These are phyloP conservation scores for Boletus pseudo-olivaceus DNA, from an alignment of 768 basidiomycete genomes.

Conservation along the genomic window DNA sequence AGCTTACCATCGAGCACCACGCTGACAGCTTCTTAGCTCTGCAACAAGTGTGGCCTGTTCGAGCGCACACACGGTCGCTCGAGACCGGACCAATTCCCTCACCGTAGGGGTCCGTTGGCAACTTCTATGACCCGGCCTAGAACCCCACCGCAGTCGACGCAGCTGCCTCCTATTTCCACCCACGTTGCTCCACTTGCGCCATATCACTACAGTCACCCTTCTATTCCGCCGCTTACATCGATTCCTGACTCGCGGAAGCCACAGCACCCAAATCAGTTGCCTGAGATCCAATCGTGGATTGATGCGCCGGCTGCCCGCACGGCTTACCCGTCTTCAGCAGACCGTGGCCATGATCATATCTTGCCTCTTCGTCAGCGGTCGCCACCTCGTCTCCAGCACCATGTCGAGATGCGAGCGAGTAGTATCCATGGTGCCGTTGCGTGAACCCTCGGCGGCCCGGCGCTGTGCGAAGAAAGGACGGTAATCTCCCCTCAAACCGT, in stretches of 20 bases:
- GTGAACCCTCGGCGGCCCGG: conserved; percentile 22
- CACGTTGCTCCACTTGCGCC: conserved; percentile 40
- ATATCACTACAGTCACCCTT: conserved; percentile 51
- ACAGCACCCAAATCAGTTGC: conserved; percentile 38
- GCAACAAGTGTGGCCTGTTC: conserved; percentile 73
- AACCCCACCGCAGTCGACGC: conserved; percentile 45
- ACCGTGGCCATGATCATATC: conserved; percentile 30
- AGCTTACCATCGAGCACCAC: background rate
- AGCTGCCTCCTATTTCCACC: conserved; percentile 44
- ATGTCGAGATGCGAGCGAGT: conserved; percentile 31
- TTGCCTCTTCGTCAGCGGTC: conserved; percentile 32
- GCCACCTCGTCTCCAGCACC: conserved; percentile 32
- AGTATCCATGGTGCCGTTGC: conserved; percentile 31
- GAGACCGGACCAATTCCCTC: conserved; percentile 77
- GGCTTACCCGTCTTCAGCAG: conserved; percentile 27
- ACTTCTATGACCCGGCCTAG: conserved; percentile 44
- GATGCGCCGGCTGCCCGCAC: conserved; percentile 30
- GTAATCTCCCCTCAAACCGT: background rate
- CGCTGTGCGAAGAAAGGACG: conserved; percentile 12
- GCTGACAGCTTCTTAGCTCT: conserved; percentile 32
- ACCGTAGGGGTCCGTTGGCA: conserved; percentile 70
- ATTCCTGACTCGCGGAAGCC: conserved; percentile 34
- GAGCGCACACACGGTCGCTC: conserved; percentile 79
- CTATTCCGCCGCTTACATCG: conserved; percentile 44
- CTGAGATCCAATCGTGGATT: conserved; percentile 49